Evolutionary conservation across 805 yeast genomes (phyloP).

Genomic region (Ogataea wickerhamii): DNA sequence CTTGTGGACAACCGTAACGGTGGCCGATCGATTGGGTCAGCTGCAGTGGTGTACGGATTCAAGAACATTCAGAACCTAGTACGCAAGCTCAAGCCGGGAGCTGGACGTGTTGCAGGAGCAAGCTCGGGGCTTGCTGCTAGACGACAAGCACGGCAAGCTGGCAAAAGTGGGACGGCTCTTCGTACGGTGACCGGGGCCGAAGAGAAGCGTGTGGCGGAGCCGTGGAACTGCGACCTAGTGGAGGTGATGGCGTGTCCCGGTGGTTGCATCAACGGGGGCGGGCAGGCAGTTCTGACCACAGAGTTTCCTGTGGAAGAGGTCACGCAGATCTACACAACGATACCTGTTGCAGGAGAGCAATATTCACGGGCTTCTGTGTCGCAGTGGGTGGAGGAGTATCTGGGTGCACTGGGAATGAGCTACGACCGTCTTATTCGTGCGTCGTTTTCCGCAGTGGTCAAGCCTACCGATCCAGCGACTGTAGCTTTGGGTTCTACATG

Average conservation of each 20-base stretch:
- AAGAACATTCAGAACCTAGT: slow-evolving; percentile 92
- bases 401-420: slow-evolving; percentile 24
- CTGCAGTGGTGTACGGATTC: slow-evolving; percentile 83
- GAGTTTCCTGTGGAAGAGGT: slow-evolving; percentile 32
- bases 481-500: slow-evolving; percentile 54
- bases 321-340: slow-evolving; percentile 32
- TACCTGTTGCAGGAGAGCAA: slow-evolving; percentile 21
- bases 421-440: slow-evolving; percentile 42
- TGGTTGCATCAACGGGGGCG: slow-evolving; percentile 97
- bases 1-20: slow-evolving; percentile 37
- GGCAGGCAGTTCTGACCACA: slow-evolving; percentile 60
- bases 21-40: slow-evolving; percentile 44
- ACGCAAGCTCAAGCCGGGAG: slow-evolving; percentile 59
- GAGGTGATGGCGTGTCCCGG: slow-evolving; percentile 99
- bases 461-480: slow-evolving; percentile 46
- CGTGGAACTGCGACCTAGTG: slow-evolving; percentile 69
- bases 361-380: slow-evolving; percentile 4
- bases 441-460: slow-evolving; percentile 48
- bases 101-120: neutral
- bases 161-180: slow-evolving; percentile 2
- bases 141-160: slow-evolving; percentile 38
- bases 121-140: slow-evolving; percentile 39
- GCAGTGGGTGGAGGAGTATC: slow-evolving; percentile 37
- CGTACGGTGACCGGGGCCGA: slow-evolving; percentile 2
- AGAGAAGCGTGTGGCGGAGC: slow-evolving; percentile 45